phyloP scores from a whole-genome alignment of 257 asterid species.

The Sherardia arvensis region DNA sequence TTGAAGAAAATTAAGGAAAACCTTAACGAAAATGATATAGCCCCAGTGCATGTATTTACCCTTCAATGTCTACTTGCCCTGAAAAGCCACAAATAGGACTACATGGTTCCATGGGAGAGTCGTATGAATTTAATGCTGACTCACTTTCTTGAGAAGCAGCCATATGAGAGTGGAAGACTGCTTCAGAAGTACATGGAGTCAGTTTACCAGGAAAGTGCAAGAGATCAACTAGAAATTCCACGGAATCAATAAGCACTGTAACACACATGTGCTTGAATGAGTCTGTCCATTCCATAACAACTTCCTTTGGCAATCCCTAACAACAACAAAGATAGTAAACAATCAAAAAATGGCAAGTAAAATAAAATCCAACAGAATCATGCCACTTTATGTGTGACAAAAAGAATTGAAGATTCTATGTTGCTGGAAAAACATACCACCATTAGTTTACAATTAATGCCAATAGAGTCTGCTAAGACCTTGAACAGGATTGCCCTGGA shows the following conservation, averaged over 20 bases:
- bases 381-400: not conserved
- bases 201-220: conserved; percentile 74
- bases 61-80: conserved; percentile 55
- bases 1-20: not conserved
- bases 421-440: conserved; percentile 55
- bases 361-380: not conserved
- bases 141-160: conserved; percentile 63
- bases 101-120: conserved; percentile 76
- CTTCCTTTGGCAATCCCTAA: conserved; percentile 77
- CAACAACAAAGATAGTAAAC: not conserved
- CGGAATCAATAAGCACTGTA: conserved; percentile 56
- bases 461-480: conserved; percentile 77
- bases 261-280: conserved; percentile 66
- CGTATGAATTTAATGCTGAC: conserved; percentile 66
- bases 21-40: not conserved
- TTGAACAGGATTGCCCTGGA: conserved; percentile 85
- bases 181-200: conserved; percentile 57
- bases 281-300: conserved; percentile 48
- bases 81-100: conserved; percentile 60
- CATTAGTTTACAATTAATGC: conserved; percentile 68
- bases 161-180: conserved; percentile 55
- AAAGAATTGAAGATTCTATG: not conserved
- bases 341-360: not conserved
- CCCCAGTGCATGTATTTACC: conserved; percentile 38
- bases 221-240: conserved; percentile 76